These are phyloP conservation scores for Voacanga thouarsii DNA, from an alignment of 257 asterid species.

Conservation along the genomic window DNA sequence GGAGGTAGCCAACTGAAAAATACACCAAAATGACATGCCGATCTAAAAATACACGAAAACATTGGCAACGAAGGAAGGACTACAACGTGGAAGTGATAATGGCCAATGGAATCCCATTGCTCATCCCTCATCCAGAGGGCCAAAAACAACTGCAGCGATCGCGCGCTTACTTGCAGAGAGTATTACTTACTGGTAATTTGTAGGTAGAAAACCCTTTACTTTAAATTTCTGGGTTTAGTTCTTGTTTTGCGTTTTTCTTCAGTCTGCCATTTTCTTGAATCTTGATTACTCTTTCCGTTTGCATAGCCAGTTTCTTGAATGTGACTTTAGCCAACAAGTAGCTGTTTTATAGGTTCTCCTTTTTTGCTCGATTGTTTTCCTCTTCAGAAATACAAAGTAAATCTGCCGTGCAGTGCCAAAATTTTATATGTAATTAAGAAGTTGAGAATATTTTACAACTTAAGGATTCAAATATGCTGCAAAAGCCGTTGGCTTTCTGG, in stretches of 20 bases:
- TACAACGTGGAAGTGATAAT: conserved; percentile 4
- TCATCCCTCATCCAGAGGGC: conserved; percentile 14
- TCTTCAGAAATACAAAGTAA: not conserved
- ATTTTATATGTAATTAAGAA: not conserved
- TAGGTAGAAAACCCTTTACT: not conserved
- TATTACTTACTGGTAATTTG: conserved; percentile 2
- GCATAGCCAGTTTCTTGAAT: conserved; percentile 3
- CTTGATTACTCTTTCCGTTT: not conserved
- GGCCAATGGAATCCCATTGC: conserved; percentile 16
- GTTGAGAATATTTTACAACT: not conserved
- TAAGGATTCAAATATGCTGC: not conserved
- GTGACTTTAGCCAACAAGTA: not conserved
- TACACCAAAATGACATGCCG: not conserved
- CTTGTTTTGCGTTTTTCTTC: not conserved
- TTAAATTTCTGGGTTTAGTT: not conserved
- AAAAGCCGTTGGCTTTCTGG: not conserved
- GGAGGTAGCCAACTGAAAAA: not conserved
- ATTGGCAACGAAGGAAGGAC: not conserved
- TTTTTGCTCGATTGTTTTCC: not conserved
- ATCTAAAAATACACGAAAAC: not conserved
- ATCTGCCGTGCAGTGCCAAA: not conserved
- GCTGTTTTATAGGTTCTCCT: not conserved
- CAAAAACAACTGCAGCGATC: not conserved
- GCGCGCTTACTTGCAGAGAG: not conserved
- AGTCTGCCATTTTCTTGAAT: not conserved